A percentile compares a stretch with the other conserved stretches of the same genome.
These are phyloP conservation scores for Sugiyamaella chiloensis DNA, from an alignment of 805 yeast genomes.

Conservation along the genomic window DNA sequence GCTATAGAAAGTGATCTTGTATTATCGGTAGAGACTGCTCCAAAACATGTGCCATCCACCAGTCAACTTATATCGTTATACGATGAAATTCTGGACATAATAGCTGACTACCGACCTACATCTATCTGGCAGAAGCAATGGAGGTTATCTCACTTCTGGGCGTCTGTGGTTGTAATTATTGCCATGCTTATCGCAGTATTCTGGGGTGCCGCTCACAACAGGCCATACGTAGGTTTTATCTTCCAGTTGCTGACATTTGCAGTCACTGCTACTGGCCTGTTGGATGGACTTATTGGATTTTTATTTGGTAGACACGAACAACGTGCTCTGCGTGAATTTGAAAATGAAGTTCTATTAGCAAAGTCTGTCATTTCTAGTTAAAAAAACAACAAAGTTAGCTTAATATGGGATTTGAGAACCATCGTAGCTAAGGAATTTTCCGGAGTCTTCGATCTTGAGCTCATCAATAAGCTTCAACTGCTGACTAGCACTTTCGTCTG, in stretches of 20 bases:
- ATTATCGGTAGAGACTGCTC: neutral
- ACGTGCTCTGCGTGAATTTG: constrained; percentile 74
- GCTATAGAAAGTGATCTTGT: constrained; percentile 45
- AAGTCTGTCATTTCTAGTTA: no score
- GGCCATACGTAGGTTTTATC: constrained; percentile 65
- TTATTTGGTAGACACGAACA: constrained; percentile 78
- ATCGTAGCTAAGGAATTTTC: constrained; percentile 17
- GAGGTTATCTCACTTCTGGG: constrained; percentile 62
- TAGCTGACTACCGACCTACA: constrained; percentile 50
- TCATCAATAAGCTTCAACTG: constrained; percentile 24
- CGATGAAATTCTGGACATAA: constrained; percentile 47
- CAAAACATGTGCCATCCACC: constrained; percentile 12
- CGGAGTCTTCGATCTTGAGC: constrained; percentile 25
- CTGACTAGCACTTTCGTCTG: constrained; percentile 29
- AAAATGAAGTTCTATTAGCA: constrained; percentile 54
- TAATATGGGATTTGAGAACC: constrained; percentile 8
- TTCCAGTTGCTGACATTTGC: constrained; percentile 55
- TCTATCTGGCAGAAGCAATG: constrained; percentile 58
- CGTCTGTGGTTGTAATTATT: constrained; percentile 51
- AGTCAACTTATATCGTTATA: constrained; percentile 31
- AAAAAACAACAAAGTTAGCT: no score
- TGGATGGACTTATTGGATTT: constrained; percentile 74
- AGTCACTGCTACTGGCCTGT: constrained; percentile 60
- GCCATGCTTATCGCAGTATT: constrained; percentile 54
- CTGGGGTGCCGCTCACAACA: constrained; percentile 51